A percentile compares a stretch with the other conserved stretches of the same genome.
phyloP scores from a whole-genome alignment of 1,284 basidiomycete genomes.

The Ustilago vetiveriae region DNA sequence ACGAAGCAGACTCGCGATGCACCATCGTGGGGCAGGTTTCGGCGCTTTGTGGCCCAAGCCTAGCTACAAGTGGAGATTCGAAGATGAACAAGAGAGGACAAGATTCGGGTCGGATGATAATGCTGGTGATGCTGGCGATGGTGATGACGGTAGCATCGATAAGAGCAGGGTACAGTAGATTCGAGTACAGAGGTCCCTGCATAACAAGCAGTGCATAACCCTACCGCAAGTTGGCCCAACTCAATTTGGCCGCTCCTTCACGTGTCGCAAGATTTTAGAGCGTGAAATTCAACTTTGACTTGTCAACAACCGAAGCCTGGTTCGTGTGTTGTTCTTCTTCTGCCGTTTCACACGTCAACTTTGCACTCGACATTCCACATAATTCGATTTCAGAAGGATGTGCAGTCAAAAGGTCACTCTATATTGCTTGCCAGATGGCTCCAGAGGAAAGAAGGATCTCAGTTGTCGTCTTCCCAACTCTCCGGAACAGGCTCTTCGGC shows the following conservation, averaged over 20 bases:
- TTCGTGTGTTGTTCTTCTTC: constrained; percentile 1
- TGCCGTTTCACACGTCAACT: neutral
- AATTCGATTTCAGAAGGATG: no score
- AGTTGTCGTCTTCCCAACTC: constrained; percentile 42
- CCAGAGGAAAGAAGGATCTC: no score
- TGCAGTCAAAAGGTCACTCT: no score
- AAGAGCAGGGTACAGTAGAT: neutral
- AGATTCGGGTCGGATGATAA: no score
- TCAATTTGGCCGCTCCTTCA: neutral
- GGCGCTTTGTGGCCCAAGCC: neutral
- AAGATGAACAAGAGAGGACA: no score
- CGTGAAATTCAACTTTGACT: neutral
- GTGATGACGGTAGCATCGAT: neutral
- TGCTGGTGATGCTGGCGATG: no score
- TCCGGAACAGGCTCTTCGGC: constrained; percentile 25
- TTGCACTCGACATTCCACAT: no score
- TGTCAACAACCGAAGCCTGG: neutral
- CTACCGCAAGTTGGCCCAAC: no score
- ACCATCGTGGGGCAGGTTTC: constrained; percentile 17
- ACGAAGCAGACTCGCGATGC: constrained; percentile 16
- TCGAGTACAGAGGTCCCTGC: neutral
- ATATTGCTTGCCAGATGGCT: neutral
- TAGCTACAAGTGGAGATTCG: neutral
- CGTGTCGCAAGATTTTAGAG: neutral
- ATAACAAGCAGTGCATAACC: no score